phyloP scores from a whole-genome alignment of 495 filamentous ascomycete species.

The Neurospora terricola region DNA sequence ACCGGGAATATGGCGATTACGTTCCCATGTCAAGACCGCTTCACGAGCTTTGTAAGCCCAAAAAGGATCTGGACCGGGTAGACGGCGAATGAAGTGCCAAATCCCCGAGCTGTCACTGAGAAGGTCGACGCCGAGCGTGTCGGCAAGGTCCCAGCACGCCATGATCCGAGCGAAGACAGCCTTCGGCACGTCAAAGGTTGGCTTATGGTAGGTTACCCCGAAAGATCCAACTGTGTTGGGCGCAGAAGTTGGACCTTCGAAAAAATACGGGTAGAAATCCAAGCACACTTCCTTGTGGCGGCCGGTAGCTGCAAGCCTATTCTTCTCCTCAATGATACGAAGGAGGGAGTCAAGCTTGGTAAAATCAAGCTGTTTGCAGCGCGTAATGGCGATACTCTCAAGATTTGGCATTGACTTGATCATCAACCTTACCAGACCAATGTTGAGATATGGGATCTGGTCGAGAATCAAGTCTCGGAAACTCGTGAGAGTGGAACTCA shows the following conservation, averaged over 20 bases:
- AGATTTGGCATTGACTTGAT: slow-evolving; percentile 18
- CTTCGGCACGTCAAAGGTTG: slow-evolving; percentile 15
- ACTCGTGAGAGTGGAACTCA: not conserved
- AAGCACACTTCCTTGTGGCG: slow-evolving; percentile 3
- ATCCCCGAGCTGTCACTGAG: slow-evolving; percentile 15
- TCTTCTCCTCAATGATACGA: not conserved
- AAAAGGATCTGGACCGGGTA: slow-evolving; percentile 17
- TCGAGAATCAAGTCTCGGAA: slow-evolving; percentile 14
- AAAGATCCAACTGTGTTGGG: slow-evolving; percentile 6
- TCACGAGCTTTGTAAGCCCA: slow-evolving; percentile 21
- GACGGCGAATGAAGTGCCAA: slow-evolving; percentile 14
- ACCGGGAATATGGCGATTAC: not conserved
- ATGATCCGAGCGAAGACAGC: slow-evolving; percentile 9
- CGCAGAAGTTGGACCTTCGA: slow-evolving; percentile 8
- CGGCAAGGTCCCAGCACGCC: not conserved
- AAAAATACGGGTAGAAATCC: slow-evolving; percentile 17
- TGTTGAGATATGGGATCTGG: slow-evolving; percentile 11
- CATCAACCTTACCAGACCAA: slow-evolving; percentile 8
- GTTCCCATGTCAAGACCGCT: slow-evolving; percentile 2
- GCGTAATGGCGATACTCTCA: slow-evolving; percentile 9
- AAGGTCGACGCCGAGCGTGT: slow-evolving; percentile 16
- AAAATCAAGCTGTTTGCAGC: slow-evolving; percentile 17
- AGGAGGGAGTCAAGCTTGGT: slow-evolving; percentile 12
- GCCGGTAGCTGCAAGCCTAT: not conserved
- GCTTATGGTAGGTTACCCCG: slow-evolving; percentile 17